Percentiles rank a stretch among this genome's conserved stretches.
Conservation (phyloP, 805 yeast genomes). For the Saccharomycopsis malanga region DNA sequence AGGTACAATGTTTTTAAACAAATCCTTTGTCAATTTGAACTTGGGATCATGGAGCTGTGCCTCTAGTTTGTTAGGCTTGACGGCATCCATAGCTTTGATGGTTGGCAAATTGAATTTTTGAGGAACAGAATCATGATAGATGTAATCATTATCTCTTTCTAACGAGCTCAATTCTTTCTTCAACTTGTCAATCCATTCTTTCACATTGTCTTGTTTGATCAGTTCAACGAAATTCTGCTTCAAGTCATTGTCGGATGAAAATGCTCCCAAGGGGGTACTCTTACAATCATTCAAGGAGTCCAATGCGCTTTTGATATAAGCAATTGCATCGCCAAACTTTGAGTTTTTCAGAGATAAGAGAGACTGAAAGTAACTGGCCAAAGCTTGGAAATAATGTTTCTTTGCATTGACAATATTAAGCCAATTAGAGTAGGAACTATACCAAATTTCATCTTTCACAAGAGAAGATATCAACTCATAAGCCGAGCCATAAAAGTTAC, state of each 20-base stretch:
- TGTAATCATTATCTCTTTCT: conserved; percentile 81
- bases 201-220: conserved; percentile 29
- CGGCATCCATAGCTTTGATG: conserved; percentile 62
- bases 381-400: conserved; percentile 45
- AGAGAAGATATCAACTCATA: conserved; percentile 27
- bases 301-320: conserved; percentile 29
- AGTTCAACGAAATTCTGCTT: conserved; percentile 12
- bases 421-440: conserved; percentile 36
- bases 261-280: conserved; percentile 21
- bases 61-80: conserved; percentile 48
- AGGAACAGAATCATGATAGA: conserved; percentile 77
- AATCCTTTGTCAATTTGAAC: conserved; percentile 37
- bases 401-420: conserved; percentile 44
- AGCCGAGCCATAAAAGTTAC: conserved; percentile 48
- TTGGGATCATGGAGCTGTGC: conserved; percentile 35
- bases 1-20: conserved; percentile 79
- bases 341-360: conserved; percentile 39
- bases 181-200: conserved; percentile 29
- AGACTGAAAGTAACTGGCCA: conserved; percentile 56
- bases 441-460: conserved; percentile 24
- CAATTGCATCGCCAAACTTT: conserved; percentile 76
- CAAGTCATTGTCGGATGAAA: conserved; percentile 13
- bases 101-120: conserved; percentile 51
- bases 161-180: conserved; percentile 33
- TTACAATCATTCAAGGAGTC: conserved; percentile 39